Base-by-base conservation (phyloP, 2,329 filamentous ascomycete species). In the Chaetomium olivaceum region DNA sequence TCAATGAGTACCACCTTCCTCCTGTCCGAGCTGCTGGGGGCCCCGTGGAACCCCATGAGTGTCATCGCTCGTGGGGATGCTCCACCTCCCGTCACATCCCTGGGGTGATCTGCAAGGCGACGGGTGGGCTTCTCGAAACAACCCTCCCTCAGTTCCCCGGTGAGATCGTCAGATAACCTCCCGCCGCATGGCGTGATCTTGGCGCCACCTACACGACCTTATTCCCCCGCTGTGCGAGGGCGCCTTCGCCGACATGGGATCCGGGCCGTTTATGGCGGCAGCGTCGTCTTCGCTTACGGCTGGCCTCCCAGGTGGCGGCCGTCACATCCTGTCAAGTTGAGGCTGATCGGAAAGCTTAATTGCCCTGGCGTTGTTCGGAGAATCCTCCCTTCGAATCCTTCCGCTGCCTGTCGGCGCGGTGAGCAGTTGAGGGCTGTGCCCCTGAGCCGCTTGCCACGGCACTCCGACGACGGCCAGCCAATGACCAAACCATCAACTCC, bases 261-360 rank as follows among this genome's bases (percentile, higher is more conserved):
- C 55, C 55, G 55, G 55, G 9, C 55, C 55, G 31, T 57, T 57
- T 57, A n/a, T 19, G 21, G 55, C 55, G 31, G 51, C 54, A 43
- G 33, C 5, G 55, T 43, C 21, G 55, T 43, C 33, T 8, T 57
- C 55, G 55, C 55, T 57, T 57, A 43, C n/a, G 16, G 52, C 14
- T 25, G 50, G 52, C 23, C 46, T 48, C 46, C 46, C 39, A 43
- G 4, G 39, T 19, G 39, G 39, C 16, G 39, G 16, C 39, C 16
- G 14, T 43, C 39, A 19, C 39, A n/a, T 43, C 4, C 25, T 55
- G 52, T 31, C 23, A 52, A 25, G 58, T 16, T 23, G 43, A 51
- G 46, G 58, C 58, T 60, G 58, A 51, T 23, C 43, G 58, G 43
- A 51, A 60, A 60, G 27, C 58, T 60, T 60, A 50, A 60, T 50